phyloP scores from a whole-genome alignment of 2,329 filamentous ascomycete genomes.

The Lasiodiplodia gonubiensis region DNA sequence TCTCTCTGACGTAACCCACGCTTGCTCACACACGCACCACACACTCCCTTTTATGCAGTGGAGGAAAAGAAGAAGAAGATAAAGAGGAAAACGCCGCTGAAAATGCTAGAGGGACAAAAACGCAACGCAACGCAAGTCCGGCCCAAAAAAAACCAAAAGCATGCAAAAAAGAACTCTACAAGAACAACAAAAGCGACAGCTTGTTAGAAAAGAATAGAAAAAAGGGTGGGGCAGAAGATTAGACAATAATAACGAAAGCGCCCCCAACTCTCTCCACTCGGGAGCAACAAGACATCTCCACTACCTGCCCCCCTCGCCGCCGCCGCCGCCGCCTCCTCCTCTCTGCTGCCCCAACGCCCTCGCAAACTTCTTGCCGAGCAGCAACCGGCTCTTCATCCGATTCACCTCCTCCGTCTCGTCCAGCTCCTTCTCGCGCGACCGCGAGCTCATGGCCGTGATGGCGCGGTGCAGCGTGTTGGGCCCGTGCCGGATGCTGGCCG shows the following conservation, averaged over 20 bases:
- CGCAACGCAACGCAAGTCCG: neutral
- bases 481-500: conserved; percentile 38
- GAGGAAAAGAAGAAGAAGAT: neutral
- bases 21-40: neutral
- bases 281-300: neutral
- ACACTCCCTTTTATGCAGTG: conserved; percentile 9
- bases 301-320: neutral
- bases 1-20: neutral
- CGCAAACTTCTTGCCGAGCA: conserved; percentile 33
- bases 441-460: conserved; percentile 38
- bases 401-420: conserved; percentile 33
- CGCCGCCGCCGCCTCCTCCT: no score
- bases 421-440: conserved; percentile 23
- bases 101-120: conserved; percentile 10
- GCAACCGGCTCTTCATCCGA: conserved; percentile 32
- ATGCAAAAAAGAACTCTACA: neutral
- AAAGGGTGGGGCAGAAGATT: neutral
- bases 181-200: neutral
- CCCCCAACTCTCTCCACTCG: no score
- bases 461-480: conserved; percentile 42
- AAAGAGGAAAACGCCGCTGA: conserved; percentile 9
- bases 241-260: conserved; percentile 1
- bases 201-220: neutral
- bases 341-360: conserved; percentile 18
- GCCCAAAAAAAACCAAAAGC: neutral